phyloP scores from a whole-genome alignment of 2,329 filamentous ascomycete genomes.

The Talaromyces sp. region DNA sequence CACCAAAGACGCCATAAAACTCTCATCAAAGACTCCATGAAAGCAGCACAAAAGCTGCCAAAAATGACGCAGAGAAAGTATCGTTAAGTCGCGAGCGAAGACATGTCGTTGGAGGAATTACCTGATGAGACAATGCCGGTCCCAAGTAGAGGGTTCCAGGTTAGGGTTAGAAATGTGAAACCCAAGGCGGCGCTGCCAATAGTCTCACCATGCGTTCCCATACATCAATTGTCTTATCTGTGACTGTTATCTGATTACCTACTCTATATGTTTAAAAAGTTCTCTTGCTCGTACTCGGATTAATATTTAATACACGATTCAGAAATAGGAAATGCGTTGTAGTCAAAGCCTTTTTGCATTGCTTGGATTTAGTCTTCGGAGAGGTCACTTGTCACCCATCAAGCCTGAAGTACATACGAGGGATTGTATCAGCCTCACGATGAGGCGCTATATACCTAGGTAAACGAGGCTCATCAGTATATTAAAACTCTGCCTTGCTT shows the following conservation, averaged over 20 bases:
- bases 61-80: not conserved
- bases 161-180: slow-evolving; percentile 6
- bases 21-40: not conserved
- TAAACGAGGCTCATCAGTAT: not conserved
- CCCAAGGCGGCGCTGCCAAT: not conserved
- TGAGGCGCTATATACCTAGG: not conserved
- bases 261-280: not conserved
- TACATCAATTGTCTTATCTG: not conserved
- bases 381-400: not conserved
- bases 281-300: not conserved
- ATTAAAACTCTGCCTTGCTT: not conserved
- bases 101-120: not conserved
- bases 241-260: not conserved
- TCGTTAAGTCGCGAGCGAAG: not conserved
- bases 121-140: not conserved
- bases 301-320: not conserved
- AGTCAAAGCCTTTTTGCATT: not conserved
- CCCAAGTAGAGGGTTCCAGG: not conserved
- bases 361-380: not conserved
- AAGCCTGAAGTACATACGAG: not conserved
- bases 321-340: not conserved
- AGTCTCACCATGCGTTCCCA: slow-evolving; percentile 3
- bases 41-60: not conserved
- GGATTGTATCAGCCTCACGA: not conserved
- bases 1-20: not conserved